phyloP scores from a whole-genome alignment of 129 eudicot species.

The Apium graveolens region DNA sequence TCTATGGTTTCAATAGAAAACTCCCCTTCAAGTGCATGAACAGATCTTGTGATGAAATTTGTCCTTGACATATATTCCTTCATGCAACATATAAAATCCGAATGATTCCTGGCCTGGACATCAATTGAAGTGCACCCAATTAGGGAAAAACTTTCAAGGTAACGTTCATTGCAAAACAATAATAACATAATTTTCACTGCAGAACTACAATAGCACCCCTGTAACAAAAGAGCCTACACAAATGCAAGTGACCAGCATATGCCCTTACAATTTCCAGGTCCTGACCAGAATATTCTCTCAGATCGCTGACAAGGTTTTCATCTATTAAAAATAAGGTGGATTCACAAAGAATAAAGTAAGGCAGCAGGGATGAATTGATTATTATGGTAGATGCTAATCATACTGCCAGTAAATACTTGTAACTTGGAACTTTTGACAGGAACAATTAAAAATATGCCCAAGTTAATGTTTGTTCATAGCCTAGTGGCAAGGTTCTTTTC shows the following conservation, averaged over 20 bases:
- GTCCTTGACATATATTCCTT: conserved; percentile 67
- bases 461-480: background rate
- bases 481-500: too few relatives aligned
- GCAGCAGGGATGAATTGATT: background rate
- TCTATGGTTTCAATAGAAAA: conserved; percentile 34
- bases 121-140: background rate
- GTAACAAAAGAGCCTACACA: background rate
- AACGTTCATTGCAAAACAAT: too few relatives aligned
- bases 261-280: too few relatives aligned
- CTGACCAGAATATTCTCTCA: too few relatives aligned
- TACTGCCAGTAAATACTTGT: background rate
- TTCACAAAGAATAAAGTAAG: background rate
- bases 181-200: too few relatives aligned
- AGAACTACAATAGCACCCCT: background rate
- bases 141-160: background rate
- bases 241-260: background rate
- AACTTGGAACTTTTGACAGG: background rate
- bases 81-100: conserved; percentile 73
- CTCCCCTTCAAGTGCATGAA: conserved; percentile 39
- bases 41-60: conserved; percentile 51
- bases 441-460: background rate
- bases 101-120: conserved; percentile 58
- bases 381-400: background rate
- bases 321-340: background rate
- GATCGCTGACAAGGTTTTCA: background rate